Percentiles rank a stretch among this genome's conserved stretches.
Evolutionary conservation across 192 early-diverging fungal species (phyloP).

Genomic region (Coemansia asiatica): DNA sequence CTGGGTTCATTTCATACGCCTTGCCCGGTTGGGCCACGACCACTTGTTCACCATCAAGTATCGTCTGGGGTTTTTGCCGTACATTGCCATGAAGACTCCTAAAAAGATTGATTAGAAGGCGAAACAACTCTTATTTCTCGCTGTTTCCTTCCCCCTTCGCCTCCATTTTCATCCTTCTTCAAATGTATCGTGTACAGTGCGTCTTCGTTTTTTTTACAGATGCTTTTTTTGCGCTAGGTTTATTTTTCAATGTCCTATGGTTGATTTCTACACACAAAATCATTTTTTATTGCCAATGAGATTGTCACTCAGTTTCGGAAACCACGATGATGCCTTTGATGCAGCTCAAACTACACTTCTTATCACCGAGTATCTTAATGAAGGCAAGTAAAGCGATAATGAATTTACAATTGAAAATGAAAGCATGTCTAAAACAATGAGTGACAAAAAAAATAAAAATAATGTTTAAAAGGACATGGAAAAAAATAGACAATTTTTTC

Average conservation of each 20-base stretch:
- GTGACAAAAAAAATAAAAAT: too few species aligned
- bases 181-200: not conserved
- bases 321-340: not conserved
- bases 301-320: not conserved
- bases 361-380: not conserved
- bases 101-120: constrained; percentile 39
- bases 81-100: constrained; percentile 24
- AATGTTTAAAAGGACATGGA: too few species aligned
- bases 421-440: too few species aligned
- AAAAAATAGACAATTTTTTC: too few species aligned
- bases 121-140: not conserved
- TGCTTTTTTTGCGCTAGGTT: not conserved
- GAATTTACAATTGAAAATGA: too few species aligned
- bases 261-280: not conserved
- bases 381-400: too few species aligned
- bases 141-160: not conserved
- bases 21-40: constrained; percentile 42
- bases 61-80: constrained; percentile 32
- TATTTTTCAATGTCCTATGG: not conserved
- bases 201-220: not conserved
- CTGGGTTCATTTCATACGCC: constrained; percentile 43
- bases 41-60: constrained; percentile 36
- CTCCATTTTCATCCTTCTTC: not conserved
- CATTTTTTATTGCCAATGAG: too few species aligned
- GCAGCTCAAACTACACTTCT: not conserved